Base-by-base conservation (phyloP, 2,329 filamentous ascomycete genomes). In the Geosmithia flava region DNA sequence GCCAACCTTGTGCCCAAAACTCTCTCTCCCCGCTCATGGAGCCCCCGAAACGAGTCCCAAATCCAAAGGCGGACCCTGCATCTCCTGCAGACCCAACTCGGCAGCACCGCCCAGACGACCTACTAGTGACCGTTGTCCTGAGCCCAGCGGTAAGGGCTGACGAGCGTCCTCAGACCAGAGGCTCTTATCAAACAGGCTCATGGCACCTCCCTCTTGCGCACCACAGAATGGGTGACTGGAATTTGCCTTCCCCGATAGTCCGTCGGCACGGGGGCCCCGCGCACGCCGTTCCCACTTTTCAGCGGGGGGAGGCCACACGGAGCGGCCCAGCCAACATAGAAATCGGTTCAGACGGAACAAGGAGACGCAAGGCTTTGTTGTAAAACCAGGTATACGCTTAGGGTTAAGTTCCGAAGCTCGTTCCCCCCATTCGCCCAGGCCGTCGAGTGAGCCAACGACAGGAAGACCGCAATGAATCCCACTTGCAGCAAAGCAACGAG, bases 341-440 rank as follows among this genome's bases (percentile, higher is more conserved):
- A 80, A 74, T 75, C 70, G 71, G 70, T 68, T 75, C 69, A 75
- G 67, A 81, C 81, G 81, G 33, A 37, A 84, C 82, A 33, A 77
- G 69, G 74, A 47, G 73, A 37, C 79, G 80, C 80, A 85, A 89
- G 60, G 75, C 85, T 86, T 37, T 37, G 10, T 11, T 16, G 10
- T 53, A 57, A 64, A 77, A 80, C 87, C 85, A 85, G 80, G 71
- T 66, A 62, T 70, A 67, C 71, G 71, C 76, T 85, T 95, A 95
- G 90, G 90, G 90, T 95, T 95, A 95, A 90, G 86, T 90, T 90
- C 86, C 87, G 81, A 83, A 68, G 71, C 68, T 71, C 72, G 72
- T 79, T 83, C 78, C 75, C 77, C 68, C 69, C 59, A 62, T 54
- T 54, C 48, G 54, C 59, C 65, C 64, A 67, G 68, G 63, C 66